Base-by-base conservation (phyloP, 176 grass and related monocot genomes). In the Triticum monococcum region DNA sequence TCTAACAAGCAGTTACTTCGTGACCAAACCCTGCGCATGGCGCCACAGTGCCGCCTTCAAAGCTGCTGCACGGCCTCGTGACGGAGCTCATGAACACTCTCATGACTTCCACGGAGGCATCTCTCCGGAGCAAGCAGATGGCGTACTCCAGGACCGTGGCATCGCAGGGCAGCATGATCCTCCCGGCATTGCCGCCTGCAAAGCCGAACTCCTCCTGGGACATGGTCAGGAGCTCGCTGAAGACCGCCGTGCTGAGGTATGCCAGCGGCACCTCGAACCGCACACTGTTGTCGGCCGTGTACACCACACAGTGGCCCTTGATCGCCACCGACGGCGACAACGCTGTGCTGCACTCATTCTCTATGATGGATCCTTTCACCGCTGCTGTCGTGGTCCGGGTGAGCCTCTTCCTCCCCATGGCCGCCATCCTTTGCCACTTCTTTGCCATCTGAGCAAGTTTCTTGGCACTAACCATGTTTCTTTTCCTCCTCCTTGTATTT, bases 181-280 rank as follows among this genome's bases (percentile, higher is more conserved):
- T 82, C 5, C 89, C 23, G 0, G 25, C 63, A 3, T 75, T 0
- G 12, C 5, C 5, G 14, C 66, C 25, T 0, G 38, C 17, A 36
- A 88, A 85, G 9, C 91, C 88, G 4, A 91, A 95, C 70, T 82
- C 93, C 61, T 94, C 92, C 59, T 87, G 89, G 0, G 94, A 88
- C 81, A 96, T 41, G 7, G 23, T 22, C 11, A 96, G 81, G n/a
- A 96, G 84, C 78, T 91, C 89, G 9, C 22, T 4, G 20, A 96
- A 69, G 79, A 96, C n/a, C 14, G 3, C 25, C 4, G 41, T 89
- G 33, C 61, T 38, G 1, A 93, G 91, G 26, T 78, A 91, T 1
- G 36, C 20, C 57, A 96, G 40, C 0, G 87, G 94, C 24, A 93
- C 86, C 89, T 91, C 86, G 1, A 96, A 91, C 33, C 85, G 77